phyloP scores from a whole-genome alignment of 2,329 filamentous ascomycete species.

The Cryphonectria carpinicola region DNA sequence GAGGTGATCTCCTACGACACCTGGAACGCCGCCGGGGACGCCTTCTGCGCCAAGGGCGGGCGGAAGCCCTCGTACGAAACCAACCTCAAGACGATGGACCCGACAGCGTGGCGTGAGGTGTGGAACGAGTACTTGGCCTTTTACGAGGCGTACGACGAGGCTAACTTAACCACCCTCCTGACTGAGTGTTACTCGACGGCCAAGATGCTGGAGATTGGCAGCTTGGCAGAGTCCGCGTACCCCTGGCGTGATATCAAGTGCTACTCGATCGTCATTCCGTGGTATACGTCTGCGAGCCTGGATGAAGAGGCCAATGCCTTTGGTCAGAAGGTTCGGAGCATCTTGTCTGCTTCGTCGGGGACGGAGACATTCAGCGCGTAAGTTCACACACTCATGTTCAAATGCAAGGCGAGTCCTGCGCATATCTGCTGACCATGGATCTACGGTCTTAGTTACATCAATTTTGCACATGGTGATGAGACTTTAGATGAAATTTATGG shows the following conservation, averaged over 20 bases:
- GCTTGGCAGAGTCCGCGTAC: conserved; percentile 34
- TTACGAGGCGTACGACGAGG: conserved; percentile 37
- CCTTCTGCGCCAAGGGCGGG: conserved; percentile 42
- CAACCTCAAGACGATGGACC: conserved; percentile 39
- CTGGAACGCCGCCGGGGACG: conserved; percentile 45
- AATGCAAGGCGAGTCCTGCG: no score
- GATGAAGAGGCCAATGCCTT: conserved; percentile 41
- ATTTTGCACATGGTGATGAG: conserved; percentile 57
- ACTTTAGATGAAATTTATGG: conserved; percentile 49
- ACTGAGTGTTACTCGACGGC: conserved; percentile 44
- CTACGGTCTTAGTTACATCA: conserved; percentile 44
- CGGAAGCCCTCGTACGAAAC: conserved; percentile 45
- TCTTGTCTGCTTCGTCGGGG: conserved; percentile 29
- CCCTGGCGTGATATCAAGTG: conserved; percentile 41
- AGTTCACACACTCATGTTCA: neutral
- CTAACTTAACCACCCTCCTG: conserved; percentile 38
- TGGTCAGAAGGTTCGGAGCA: conserved; percentile 37
- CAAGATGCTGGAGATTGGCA: conserved; percentile 34
- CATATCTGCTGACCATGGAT: no score
- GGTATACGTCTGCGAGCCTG: conserved; percentile 42
- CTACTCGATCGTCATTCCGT: conserved; percentile 44
- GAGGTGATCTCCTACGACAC: conserved; percentile 39
- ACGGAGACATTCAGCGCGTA: conserved; percentile 11
- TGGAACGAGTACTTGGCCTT: conserved; percentile 45
- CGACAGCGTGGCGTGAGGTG: conserved; percentile 42